Conservation (phyloP, 1,284 basidiomycete genomes). For the Sporisorium iseilematis-ciliati region DNA sequence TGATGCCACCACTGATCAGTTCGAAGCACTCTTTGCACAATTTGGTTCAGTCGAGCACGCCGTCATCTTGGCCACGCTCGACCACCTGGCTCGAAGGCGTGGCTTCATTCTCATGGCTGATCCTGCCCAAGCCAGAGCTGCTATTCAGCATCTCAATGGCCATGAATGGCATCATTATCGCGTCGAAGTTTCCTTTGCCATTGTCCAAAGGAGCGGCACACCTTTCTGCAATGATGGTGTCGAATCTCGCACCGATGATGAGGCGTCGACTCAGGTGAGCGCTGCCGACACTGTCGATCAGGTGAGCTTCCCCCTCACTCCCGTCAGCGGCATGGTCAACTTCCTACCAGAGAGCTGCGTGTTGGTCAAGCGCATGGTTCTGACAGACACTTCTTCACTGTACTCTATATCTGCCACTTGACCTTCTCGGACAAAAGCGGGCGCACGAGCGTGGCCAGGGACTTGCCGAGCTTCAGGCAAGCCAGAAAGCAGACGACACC, state of each 20-base stretch:
- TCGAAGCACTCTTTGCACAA: conserved; percentile 56
- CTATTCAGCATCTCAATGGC: conserved; percentile 60
- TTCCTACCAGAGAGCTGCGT: neutral
- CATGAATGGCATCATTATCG: conserved; percentile 66
- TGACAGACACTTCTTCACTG: neutral
- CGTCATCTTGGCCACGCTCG: conserved; percentile 68
- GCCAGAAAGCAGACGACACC: neutral
- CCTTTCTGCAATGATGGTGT: conserved; percentile 48
- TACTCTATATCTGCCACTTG: neutral
- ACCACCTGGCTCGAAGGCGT: conserved; percentile 65
- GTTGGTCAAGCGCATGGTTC: neutral
- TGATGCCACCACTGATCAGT: conserved; percentile 61
- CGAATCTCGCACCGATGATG: conserved; percentile 6
- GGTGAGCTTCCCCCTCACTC: conserved; percentile 9
- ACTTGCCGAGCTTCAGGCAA: neutral
- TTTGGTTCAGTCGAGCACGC: conserved; percentile 65
- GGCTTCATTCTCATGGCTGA: conserved; percentile 68
- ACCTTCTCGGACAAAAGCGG: neutral
- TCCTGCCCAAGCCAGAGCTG: conserved; percentile 54
- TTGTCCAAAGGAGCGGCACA: conserved; percentile 65
- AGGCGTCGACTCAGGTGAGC: neutral
- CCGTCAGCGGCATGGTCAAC: neutral
- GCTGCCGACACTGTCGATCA: conserved; percentile 4
- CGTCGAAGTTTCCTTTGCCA: conserved; percentile 68
- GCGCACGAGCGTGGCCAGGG: neutral